Percentiles rank a stretch among this genome's conserved stretches.
Evolutionary conservation across 306 rosid species (phyloP).

Genomic region (Spatholobus suberectus): DNA sequence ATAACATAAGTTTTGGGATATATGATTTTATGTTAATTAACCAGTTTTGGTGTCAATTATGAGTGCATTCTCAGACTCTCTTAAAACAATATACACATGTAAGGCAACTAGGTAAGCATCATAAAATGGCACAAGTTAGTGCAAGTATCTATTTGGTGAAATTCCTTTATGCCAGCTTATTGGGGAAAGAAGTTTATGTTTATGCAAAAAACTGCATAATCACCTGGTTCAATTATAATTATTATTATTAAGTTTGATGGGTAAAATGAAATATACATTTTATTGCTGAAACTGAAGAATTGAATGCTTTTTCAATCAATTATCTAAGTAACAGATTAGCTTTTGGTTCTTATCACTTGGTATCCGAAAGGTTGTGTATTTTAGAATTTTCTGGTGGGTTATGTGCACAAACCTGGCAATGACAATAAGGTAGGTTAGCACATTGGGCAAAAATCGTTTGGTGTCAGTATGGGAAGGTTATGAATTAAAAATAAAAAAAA

Average conservation of each 20-base stretch:
- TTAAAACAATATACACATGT: not conserved
- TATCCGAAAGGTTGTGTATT: not conserved
- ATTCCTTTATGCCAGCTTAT: not conserved
- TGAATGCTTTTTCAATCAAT: not conserved
- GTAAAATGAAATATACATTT: not conserved
- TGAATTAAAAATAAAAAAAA: not conserved
- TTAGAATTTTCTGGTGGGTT: not conserved
- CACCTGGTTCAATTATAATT: not conserved
- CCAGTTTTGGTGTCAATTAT: constrained; percentile 18
- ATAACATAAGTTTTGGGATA: not conserved
- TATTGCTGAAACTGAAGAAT: constrained; percentile 5
- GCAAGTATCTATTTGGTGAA: not conserved
- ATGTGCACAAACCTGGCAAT: not conserved
- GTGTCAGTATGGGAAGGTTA: not conserved
- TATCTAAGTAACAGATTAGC: not conserved
- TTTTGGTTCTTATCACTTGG: not conserved
- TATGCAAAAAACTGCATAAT: not conserved
- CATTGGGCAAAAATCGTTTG: not conserved
- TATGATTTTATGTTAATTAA: not conserved
- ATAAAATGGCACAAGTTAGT: not conserved
- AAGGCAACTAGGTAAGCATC: not conserved
- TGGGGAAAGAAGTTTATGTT: not conserved
- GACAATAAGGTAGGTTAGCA: not conserved
- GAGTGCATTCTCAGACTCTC: not conserved
- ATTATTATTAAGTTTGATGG: not conserved